Conservation (phyloP, 768 basidiomycete genomes). For the Pisolithus microcarpus region DNA sequence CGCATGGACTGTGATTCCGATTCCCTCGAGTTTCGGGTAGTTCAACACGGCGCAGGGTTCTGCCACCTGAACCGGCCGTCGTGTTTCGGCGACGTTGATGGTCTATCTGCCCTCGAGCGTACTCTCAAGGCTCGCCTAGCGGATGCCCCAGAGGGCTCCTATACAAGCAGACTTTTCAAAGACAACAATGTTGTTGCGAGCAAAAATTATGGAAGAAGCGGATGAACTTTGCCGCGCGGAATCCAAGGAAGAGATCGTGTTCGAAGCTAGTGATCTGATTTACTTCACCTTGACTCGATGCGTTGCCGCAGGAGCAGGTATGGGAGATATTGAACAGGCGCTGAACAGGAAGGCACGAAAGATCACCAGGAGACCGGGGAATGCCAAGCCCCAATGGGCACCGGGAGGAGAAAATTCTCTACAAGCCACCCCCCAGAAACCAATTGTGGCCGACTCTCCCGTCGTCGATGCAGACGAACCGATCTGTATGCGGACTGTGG, state of each 20-base stretch:
- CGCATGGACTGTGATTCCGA: conserved; percentile 89
- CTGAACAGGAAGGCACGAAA: conserved; percentile 82
- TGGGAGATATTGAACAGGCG: conserved; percentile 77
- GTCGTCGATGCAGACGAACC: conserved; percentile 29
- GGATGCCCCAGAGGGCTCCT: conserved; percentile 83
- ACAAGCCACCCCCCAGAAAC: conserved; percentile 22
- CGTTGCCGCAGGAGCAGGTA: conserved; percentile 69
- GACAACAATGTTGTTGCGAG: conserved; percentile 73
- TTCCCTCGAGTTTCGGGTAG: conserved; percentile 82
- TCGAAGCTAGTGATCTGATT: conserved; percentile 90
- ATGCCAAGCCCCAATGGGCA: conserved; percentile 82
- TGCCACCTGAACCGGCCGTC: conserved; percentile 84
- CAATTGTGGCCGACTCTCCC: conserved; percentile 16
- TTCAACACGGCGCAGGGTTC: conserved; percentile 87
- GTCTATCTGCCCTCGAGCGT: conserved; percentile 72
- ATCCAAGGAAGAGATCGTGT: conserved; percentile 76
- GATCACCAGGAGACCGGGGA: conserved; percentile 80
- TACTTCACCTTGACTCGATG: conserved; percentile 91
- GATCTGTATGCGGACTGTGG: conserved; percentile 75
- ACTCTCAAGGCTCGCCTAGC: conserved; percentile 66
- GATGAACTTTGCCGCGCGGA: conserved; percentile 88
- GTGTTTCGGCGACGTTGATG: conserved; percentile 82
- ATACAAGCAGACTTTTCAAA: conserved; percentile 81
- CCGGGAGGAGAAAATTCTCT: conserved; percentile 13
- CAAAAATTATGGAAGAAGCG: conserved; percentile 98